Percentiles rank a stretch among this genome's conserved stretches.
phyloP scores from a whole-genome alignment of 225 moss, liverwort and hornwort genomes.

The Rhytidiadelphus loreus region DNA sequence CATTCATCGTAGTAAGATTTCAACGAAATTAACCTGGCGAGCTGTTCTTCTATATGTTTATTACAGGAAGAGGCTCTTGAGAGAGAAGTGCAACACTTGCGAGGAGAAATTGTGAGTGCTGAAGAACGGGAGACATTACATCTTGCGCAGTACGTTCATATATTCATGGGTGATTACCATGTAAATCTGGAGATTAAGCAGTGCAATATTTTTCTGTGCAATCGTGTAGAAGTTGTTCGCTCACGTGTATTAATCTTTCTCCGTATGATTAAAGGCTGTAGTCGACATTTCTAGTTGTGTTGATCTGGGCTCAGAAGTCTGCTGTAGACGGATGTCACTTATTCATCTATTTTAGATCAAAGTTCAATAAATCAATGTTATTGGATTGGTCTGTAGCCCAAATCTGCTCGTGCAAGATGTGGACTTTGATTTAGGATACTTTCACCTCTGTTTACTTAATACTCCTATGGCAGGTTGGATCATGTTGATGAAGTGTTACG shows the following conservation, averaged over 20 bases:
- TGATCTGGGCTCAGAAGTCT: neutral
- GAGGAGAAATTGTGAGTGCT: slow-evolving; percentile 89
- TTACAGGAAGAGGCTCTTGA: slow-evolving; percentile 78
- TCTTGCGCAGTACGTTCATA: slow-evolving; percentile 63
- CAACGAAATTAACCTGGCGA: neutral
- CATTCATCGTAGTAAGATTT: neutral
- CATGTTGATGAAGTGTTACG: slow-evolving; percentile 90
- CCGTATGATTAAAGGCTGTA: neutral
- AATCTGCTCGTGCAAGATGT: neutral
- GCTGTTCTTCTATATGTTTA: neutral
- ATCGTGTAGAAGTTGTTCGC: neutral
- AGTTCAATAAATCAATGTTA: neutral
- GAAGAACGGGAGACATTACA: slow-evolving; percentile 93
- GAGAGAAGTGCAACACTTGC: slow-evolving; percentile 80
- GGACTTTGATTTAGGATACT: neutral
- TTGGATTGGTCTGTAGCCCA: neutral
- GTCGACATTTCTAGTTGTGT: neutral
- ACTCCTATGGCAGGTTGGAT: slow-evolving; percentile 56
- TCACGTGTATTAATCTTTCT: neutral
- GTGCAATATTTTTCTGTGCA: neutral
- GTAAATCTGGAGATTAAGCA: neutral
- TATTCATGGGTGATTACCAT: neutral
- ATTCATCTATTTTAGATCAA: neutral
- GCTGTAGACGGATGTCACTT: neutral
- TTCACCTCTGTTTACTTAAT: neutral